A percentile compares a stretch with the other conserved stretches of the same genome.
These are phyloP conservation scores for Panaeolus cyanescens DNA, from an alignment of 768 basidiomycete species.

Conservation along the genomic window DNA sequence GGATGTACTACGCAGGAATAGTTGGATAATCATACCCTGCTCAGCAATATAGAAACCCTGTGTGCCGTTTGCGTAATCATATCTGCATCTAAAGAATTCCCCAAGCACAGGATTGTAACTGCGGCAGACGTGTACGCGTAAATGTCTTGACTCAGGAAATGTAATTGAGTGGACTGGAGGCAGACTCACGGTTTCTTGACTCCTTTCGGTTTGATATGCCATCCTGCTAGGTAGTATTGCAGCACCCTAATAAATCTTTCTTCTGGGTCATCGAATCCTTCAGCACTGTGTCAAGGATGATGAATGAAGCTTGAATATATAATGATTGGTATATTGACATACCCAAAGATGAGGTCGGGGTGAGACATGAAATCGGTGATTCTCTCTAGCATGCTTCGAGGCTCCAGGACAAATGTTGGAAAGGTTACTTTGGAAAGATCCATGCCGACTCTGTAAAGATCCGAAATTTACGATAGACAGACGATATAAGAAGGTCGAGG, in stretches of 20 bases:
- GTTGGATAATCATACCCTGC: conserved; percentile 60
- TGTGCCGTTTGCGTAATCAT: conserved; percentile 88
- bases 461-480: neutral
- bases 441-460: conserved; percentile 81
- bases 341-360: conserved; percentile 96
- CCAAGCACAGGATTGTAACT: conserved; percentile 97
- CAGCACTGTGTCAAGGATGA: conserved; percentile 55
- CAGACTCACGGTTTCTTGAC: conserved; percentile 94
- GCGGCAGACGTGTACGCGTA: conserved; percentile 9
- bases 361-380: conserved; percentile 99
- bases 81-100: conserved; percentile 96
- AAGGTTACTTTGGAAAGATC: conserved; percentile 94
- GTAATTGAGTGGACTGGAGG: conserved; percentile 5
- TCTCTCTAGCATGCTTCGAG: conserved; percentile 95
- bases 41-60: conserved; percentile 96
- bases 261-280: conserved; percentile 77
- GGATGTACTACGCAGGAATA: conserved; percentile 4
- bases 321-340: conserved; percentile 32
- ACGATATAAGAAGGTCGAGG: conserved; percentile 6
- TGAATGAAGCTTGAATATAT: neutral
- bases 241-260: conserved; percentile 91
- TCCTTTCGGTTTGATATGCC: conserved; percentile 99
- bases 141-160: conserved; percentile 6
- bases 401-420: conserved; percentile 95
- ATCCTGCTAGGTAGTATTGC: conserved; percentile 96